Conservation (phyloP, 164 flowering plant genomes). For the Litsea cubeba region DNA sequence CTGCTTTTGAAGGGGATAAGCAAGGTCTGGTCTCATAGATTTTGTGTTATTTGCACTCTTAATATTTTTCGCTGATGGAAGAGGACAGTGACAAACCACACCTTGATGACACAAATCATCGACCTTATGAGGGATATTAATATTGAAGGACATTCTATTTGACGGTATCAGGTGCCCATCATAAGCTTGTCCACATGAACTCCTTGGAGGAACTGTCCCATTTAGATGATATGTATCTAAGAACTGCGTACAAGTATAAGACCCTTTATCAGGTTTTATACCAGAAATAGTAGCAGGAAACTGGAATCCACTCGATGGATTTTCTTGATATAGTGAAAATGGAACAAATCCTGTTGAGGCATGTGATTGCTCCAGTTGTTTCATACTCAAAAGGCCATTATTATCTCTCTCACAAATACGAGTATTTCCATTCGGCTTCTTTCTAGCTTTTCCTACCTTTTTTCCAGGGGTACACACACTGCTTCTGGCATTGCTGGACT, state of each 20-base stretch:
- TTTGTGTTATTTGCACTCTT: conserved; percentile 6
- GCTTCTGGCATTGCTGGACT: conserved; percentile 20
- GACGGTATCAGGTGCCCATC: conserved; percentile 24
- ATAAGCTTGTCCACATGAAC: conserved; percentile 15
- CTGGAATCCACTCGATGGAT: conserved; percentile 20
- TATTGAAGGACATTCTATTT: conserved; percentile 15
- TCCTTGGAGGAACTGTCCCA: conserved; percentile 19
- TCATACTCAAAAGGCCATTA: conserved; percentile 8
- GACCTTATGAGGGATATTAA: background rate
- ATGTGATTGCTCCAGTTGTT: conserved; percentile 20
- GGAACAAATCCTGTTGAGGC: conserved; percentile 16
- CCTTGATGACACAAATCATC: conserved; percentile 16
- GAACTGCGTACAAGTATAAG: conserved; percentile 19
- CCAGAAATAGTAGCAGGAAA: conserved; percentile 23
- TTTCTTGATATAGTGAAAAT: conserved; percentile 21
- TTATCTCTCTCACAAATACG: conserved; percentile 6
- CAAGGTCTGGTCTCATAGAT: conserved; percentile 12
- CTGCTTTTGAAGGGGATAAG: conserved; percentile 21
- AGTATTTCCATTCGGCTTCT: conserved; percentile 22
- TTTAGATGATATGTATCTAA: conserved; percentile 19
- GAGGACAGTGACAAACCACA: conserved; percentile 13
- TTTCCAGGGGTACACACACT: conserved; percentile 6
- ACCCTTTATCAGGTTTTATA: conserved; percentile 13
- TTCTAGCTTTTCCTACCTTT: conserved; percentile 16
- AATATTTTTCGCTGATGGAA: conserved; percentile 15